A percentile compares a stretch with the other conserved stretches of the same genome.
phyloP scores from a whole-genome alignment of 1,284 basidiomycete species.

The Sanghuangporus sanghuang region DNA sequence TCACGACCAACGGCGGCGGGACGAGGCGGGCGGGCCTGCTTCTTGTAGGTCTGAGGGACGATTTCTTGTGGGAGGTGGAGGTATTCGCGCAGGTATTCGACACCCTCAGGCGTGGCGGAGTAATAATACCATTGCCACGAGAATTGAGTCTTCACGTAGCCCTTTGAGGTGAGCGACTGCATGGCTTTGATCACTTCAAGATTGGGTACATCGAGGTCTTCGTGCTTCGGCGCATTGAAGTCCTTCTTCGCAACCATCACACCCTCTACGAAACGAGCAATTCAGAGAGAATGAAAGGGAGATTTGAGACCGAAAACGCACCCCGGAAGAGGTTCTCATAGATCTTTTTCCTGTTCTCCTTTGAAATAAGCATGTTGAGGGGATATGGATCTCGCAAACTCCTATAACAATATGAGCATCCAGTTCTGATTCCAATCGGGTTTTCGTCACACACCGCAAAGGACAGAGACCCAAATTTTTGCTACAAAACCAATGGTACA shows the following conservation, averaged over 20 bases:
- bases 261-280: constrained; percentile 62
- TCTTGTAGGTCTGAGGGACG: constrained; percentile 94
- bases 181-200: constrained; percentile 99
- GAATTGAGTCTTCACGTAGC: constrained; percentile 97
- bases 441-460: constrained; percentile 8
- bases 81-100: constrained; percentile 94
- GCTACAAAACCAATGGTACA: not conserved
- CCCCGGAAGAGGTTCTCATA: constrained; percentile 99
- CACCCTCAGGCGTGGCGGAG: constrained; percentile 89
- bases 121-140: constrained; percentile 97
- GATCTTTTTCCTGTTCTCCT: constrained; percentile 80
- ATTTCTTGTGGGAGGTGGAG: constrained; percentile 91
- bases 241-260: constrained; percentile 99
- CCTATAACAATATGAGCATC: constrained; percentile 35
- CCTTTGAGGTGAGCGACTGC: constrained; percentile 95
- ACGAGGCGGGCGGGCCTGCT: constrained; percentile 74
- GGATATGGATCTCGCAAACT: constrained; percentile 26
- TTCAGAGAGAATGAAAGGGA: not conserved
- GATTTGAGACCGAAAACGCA: constrained; percentile 32
- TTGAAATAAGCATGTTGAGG: constrained; percentile 83
- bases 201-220: constrained; percentile 96
- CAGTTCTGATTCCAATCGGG: not conserved
- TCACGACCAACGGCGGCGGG: constrained; percentile 60
- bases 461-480: constrained; percentile 5
- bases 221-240: constrained; percentile 95